Evolutionary conservation across 2,329 filamentous ascomycete genomes (phyloP).

Genomic region (Fusarium sororula): DNA sequence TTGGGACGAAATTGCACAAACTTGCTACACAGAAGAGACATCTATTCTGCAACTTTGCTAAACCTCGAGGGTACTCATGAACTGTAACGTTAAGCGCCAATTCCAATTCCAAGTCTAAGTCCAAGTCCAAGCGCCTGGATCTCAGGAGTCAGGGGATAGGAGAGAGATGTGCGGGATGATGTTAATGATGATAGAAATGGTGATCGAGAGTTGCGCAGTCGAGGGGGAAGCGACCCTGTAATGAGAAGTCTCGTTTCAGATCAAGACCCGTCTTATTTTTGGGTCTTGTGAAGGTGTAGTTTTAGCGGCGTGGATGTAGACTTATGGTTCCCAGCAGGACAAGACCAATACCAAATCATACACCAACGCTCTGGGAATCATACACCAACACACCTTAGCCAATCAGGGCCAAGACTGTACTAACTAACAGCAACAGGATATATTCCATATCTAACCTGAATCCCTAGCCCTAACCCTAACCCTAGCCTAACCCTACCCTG

Average conservation of each 20-base stretch:
- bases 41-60: not conserved
- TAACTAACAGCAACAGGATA: too few relatives aligned
- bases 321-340: not conserved
- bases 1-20: not conserved
- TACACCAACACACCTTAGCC: too few relatives aligned
- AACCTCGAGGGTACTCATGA: not conserved
- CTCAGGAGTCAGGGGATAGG: conserved; percentile 21
- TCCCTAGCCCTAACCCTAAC: too few relatives aligned
- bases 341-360: too few relatives aligned
- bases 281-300: not conserved
- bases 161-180: conserved; percentile 20
- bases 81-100: not conserved
- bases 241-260: conserved; percentile 39
- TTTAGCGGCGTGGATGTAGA: conserved; percentile 5
- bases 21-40: not conserved
- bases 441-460: too few relatives aligned
- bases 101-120: too few relatives aligned
- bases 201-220: conserved; percentile 8
- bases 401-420: too few relatives aligned
- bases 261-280: conserved; percentile 25
- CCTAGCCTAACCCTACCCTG: too few relatives aligned
- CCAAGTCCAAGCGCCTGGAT: not conserved
- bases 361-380: too few relatives aligned
- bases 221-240: conserved; percentile 29
- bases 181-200: not conserved